Evolutionary conservation across 495 filamentous ascomycete species (phyloP), one percentile per base, ranked within the genome.

Genomic region (Tuber brumale): DNA sequence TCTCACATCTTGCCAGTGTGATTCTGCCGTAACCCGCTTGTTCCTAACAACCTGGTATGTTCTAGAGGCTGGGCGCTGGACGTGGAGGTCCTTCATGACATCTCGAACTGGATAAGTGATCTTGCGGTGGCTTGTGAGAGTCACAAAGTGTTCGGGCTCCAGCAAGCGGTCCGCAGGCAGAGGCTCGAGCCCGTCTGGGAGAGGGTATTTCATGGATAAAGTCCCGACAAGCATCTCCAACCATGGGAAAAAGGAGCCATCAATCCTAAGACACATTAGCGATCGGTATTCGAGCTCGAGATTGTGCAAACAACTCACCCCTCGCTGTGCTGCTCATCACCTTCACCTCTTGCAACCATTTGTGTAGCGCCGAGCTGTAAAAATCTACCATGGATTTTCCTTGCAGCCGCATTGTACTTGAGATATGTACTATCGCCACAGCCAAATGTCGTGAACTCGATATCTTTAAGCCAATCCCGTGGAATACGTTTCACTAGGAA

Each of bases 1-100:
- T 3, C 95, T 91, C 44, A 98, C 95, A 86, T 98, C 96, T 84
- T 99, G 95, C 91, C 93, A 97, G 83, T 99, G 95, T 10, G 83
- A 85, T 10, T 78, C 69, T 3, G 94, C 89, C 0, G 95, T 98
- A 1, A 97, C 81, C 43, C 94, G 88, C n/a, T 84, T 83, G 81
- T 97, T 97, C 37, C 85, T 75, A 0, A 84, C 12, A 1, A 94
- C 31, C 0, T 73, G 81, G 14, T 90, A 89, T 3, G 94, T 84
- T 42, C 88, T 75, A 57, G 85, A 81, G 0, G 66, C 43, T 0
- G 86, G 86, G 1, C 87, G 87, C 9, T 74, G 81, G 19, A 72
- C 76, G 39, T 79, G 75, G 44, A 82, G 37, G 4, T 71, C 69
- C 1, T 43, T 69, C 39, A 69, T 72, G 37, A 70, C 43, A 43